phyloP scores from a whole-genome alignment of 176 grass and related monocot species.

The Aegilops sharonensis region DNA sequence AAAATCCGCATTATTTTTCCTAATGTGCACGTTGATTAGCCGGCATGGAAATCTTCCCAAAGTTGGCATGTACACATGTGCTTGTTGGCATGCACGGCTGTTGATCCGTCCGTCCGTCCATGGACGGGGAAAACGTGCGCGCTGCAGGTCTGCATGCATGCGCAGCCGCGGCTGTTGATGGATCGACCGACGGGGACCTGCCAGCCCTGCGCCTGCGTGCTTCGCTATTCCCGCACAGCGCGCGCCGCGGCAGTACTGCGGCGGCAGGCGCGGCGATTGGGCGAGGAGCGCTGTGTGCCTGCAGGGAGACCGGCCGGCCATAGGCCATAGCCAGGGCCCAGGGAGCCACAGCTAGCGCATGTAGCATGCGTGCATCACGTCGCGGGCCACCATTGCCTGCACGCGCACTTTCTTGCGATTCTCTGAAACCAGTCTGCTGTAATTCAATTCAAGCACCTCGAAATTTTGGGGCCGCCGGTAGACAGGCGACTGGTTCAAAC shows the following conservation, averaged over 20 bases:
- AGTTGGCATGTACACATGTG: no score
- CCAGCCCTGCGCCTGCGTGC: not conserved
- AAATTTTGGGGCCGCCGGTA: no score
- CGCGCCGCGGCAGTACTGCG: not conserved
- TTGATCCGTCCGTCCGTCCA: not conserved
- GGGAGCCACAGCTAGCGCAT: not conserved
- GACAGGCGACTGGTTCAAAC: no score
- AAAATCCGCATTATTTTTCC: no score
- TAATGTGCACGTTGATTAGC: no score
- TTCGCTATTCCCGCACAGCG: not conserved
- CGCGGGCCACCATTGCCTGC: not conserved
- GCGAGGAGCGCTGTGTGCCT: not conserved
- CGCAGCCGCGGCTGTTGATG: not conserved
- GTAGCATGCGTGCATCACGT: not conserved
- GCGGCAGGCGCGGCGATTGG: not conserved
- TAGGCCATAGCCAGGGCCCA: no score
- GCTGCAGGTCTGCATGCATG: not conserved
- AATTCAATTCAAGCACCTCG: no score
- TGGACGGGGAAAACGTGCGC: not conserved
- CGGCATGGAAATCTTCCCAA: no score
- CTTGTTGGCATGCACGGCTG: not conserved
- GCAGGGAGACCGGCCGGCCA: not conserved
- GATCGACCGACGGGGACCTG: not conserved
- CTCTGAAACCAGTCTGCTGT: not conserved
- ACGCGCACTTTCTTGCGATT: not conserved